Evolutionary conservation across 2,329 filamentous ascomycete species (phyloP).

Genomic region (Aspergillus piperis): DNA sequence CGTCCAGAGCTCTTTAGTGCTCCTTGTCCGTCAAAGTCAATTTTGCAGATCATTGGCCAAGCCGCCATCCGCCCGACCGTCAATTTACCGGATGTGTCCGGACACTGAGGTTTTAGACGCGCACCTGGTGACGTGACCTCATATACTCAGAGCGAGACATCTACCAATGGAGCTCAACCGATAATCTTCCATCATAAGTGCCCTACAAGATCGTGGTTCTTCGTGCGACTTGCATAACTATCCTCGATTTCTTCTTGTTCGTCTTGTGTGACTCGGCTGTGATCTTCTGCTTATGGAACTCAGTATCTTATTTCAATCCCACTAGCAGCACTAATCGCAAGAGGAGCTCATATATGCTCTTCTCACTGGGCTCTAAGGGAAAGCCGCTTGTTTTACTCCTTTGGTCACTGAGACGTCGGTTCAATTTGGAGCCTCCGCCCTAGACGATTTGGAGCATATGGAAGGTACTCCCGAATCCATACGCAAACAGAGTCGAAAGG

Average conservation of each 20-base stretch:
- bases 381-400: too few relatives aligned
- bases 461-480: too few relatives aligned
- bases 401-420: too few relatives aligned
- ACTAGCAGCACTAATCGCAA: not conserved
- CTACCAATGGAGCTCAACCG: not conserved
- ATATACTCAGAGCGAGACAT: not conserved
- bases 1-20: not conserved
- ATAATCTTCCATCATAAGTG: not conserved
- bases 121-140: not conserved
- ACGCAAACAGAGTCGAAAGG: too few relatives aligned
- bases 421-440: too few relatives aligned
- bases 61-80: slow-evolving; percentile 2
- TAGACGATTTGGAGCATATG: too few relatives aligned
- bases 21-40: not conserved
- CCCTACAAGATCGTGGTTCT: not conserved
- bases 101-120: not conserved
- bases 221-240: not conserved
- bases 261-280: not conserved
- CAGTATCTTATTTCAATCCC: not conserved
- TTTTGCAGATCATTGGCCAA: slow-evolving; percentile 2
- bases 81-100: not conserved
- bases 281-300: too few relatives aligned
- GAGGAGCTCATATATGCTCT: too few relatives aligned
- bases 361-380: too few relatives aligned
- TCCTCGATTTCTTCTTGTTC: not conserved